These are phyloP conservation scores for Protomyces gravidus DNA, from an alignment of 1,139 yeast genomes.

Conservation along the genomic window DNA sequence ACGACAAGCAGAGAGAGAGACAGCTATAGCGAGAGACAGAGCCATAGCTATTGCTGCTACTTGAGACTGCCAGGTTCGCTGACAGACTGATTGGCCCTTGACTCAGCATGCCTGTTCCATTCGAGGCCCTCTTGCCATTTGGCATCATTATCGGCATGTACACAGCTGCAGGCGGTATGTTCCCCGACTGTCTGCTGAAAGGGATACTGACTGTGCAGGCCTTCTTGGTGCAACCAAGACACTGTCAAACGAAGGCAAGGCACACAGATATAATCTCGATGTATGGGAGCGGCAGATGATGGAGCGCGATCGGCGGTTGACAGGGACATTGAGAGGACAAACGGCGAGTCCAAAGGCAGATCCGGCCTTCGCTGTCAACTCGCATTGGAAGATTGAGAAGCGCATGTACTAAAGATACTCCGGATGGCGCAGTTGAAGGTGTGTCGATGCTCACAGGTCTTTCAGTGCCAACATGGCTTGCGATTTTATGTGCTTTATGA, in stretches of 20 bases:
- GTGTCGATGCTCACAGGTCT: too few species aligned
- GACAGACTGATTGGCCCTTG: too few species aligned
- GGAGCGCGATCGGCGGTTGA: constrained; percentile 29
- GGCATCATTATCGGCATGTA: constrained; percentile 30
- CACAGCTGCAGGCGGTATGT: constrained; percentile 26
- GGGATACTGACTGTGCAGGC: constrained; percentile 5
- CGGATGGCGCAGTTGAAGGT: too few species aligned
- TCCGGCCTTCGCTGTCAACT: constrained; percentile 24
- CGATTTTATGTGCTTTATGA: too few species aligned
- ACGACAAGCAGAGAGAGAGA: background rate
- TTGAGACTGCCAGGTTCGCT: too few species aligned
- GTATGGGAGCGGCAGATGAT: constrained; percentile 31
- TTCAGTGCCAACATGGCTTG: too few species aligned
- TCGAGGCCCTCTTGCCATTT: constrained; percentile 29
- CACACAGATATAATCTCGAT: constrained; percentile 26
- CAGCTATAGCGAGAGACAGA: too few species aligned
- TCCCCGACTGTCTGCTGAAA: background rate
- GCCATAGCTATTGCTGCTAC: too few species aligned
- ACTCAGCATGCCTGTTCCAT: constrained; percentile 25
- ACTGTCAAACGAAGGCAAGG: constrained; percentile 26
- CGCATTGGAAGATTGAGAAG: constrained; percentile 23
- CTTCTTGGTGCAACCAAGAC: constrained; percentile 28
- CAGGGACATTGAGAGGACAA: constrained; percentile 27
- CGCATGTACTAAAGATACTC: constrained; percentile 2
- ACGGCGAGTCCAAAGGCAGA: constrained; percentile 19